A percentile compares a stretch with the other conserved stretches of the same genome.
Conservation (phyloP, 345 rosid genomes). For the Pseudoturritis turrita region DNA sequence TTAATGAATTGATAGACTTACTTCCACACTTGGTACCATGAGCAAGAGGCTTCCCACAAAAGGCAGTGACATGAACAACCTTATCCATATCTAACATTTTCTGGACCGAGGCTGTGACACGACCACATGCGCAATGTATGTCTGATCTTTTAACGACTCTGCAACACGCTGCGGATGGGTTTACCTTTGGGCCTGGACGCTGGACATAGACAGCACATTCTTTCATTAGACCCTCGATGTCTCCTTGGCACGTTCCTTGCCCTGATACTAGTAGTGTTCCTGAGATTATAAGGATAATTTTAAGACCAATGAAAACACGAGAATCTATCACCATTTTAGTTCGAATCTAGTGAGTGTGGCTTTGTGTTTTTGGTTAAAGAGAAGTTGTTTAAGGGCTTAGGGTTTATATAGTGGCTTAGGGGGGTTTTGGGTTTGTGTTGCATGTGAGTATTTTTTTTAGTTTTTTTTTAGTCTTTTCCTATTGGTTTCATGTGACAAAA, state of each 20-base stretch:
- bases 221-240: slow-evolving; percentile 30
- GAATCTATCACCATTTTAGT: slow-evolving; percentile 2
- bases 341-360: no score
- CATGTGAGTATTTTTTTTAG: slow-evolving; percentile 2
- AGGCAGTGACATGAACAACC: slow-evolving; percentile 33
- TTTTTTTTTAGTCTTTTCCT: background rate
- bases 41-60: slow-evolving; percentile 35
- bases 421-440: background rate
- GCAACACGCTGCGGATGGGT: slow-evolving; percentile 29
- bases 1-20: slow-evolving; percentile 1
- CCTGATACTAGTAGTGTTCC: slow-evolving; percentile 22
- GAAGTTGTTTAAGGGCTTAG: background rate
- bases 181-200: slow-evolving; percentile 29
- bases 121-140: slow-evolving; percentile 28
- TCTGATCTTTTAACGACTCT: slow-evolving; percentile 24
- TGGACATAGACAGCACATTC: slow-evolving; percentile 36
- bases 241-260: slow-evolving; percentile 31
- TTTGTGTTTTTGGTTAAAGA: background rate
- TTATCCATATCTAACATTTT: slow-evolving; percentile 32
- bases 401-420: slow-evolving; percentile 13
- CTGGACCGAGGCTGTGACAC: slow-evolving; percentile 16
- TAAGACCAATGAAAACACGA: background rate
- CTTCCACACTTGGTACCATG: slow-evolving; percentile 38
- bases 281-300: slow-evolving; percentile 18
- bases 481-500: slow-evolving; percentile 29